Evolutionary conservation across 2,329 filamentous ascomycete genomes (phyloP), one percentile per base, ranked within the genome.

Genomic region (Penicillium freii): DNA sequence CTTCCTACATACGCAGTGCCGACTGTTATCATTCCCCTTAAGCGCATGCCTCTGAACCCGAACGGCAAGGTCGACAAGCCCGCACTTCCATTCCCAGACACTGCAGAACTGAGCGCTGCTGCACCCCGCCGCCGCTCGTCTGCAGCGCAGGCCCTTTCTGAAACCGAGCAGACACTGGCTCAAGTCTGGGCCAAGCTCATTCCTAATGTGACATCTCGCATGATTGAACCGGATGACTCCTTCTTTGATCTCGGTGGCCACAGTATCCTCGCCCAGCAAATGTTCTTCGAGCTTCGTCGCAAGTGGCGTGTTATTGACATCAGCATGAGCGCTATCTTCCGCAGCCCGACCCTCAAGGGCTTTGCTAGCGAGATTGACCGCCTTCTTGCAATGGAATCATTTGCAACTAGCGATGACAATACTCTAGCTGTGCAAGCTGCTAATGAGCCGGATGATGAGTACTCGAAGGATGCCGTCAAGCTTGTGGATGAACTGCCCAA

Each of bases 221-320:
- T 87, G 49, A 79, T 95, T 56, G 81, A 80, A 43, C 80, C 82
- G 0, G 80, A 85, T n/a, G 76, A 82, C 60, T 77, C 76, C 0
- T 95, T 94, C 78, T 93, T 93, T 68, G 89, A 94, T 58, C 78
- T 88, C 46, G 91, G 91, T 59, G 91, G 91, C 15, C 89, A 94
- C 77, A 89, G 85, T 75, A 86, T 95, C 65, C 81, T 93, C 44
- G 90, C 90, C 0, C 90, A 94, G 68, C 87, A 90, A 67, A 84
- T 97, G 71, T 81, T 96, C 9, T 84, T 95, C 57, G 82, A 85
- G 51, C 81, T 92, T 38, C 81, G 84, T 39, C 80, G 82, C 59
- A 82, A 84, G 66, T 85, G 82, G 78, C 79, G 79, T 47, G 83
- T 81, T n/a, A 78, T 83, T 5, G 82, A 91, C 57, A 79, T 93